Evolutionary conservation across 345 rosid species (phyloP).

Genomic region (Raphanus sativus): DNA sequence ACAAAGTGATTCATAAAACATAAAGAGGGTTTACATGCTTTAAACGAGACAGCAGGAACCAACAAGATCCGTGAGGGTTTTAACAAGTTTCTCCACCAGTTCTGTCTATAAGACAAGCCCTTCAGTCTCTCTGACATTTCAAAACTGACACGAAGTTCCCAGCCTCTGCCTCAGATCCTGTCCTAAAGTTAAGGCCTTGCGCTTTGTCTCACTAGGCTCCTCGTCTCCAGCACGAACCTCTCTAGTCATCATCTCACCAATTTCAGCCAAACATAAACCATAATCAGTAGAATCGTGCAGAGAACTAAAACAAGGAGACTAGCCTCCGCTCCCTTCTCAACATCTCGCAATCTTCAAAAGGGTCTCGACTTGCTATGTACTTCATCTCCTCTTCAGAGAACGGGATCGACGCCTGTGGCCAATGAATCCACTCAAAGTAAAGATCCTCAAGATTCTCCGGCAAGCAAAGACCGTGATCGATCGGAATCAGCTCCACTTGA

Average conservation of each 20-base stretch:
- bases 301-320: conserved; percentile 77
- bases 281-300: conserved; percentile 76
- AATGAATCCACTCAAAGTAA: conserved; percentile 97
- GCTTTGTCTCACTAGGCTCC: conserved; percentile 84
- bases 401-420: conserved; percentile 98
- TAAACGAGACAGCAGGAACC: neutral
- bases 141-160: conserved; percentile 72
- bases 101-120: conserved; percentile 19
- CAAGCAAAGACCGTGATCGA: conserved; percentile 92
- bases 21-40: neutral
- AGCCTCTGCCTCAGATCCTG: conserved; percentile 71
- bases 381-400: conserved; percentile 86
- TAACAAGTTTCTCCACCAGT: conserved; percentile 14
- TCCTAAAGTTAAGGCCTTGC: conserved; percentile 60
- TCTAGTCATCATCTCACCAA: conserved; percentile 98
- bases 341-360: conserved; percentile 66
- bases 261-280: conserved; percentile 87
- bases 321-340: conserved; percentile 78
- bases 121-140: too few species aligned
- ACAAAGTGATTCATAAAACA: conserved; percentile 28
- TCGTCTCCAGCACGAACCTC: conserved; percentile 77
- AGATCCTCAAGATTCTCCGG: conserved; percentile 96
- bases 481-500: conserved; percentile 81
- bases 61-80: neutral
- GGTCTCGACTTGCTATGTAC: conserved; percentile 66